These are phyloP conservation scores for Chaetomium globosum DNA, from an alignment of 2,329 filamentous ascomycete species.

Conservation along the genomic window DNA sequence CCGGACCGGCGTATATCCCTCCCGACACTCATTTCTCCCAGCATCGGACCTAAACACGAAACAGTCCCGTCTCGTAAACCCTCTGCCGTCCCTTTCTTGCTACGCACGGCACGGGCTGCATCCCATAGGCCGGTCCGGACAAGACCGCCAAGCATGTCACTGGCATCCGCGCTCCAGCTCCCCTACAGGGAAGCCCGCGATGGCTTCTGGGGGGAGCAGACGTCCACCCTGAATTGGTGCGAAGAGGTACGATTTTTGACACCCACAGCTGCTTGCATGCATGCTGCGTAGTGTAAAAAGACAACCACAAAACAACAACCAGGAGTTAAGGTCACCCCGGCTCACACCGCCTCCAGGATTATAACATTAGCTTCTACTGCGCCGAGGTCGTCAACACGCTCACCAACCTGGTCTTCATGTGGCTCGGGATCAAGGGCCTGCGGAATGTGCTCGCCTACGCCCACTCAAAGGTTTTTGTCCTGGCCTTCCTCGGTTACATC, in stretches of 20 bases:
- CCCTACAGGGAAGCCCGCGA: slow-evolving; percentile 44
- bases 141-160: slow-evolving; percentile 21
- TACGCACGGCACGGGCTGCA: slow-evolving; percentile 7
- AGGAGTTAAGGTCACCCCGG: too few species aligned
- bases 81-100: slow-evolving; percentile 6
- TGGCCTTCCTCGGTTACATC: slow-evolving; percentile 60
- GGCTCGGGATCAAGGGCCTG: slow-evolving; percentile 74
- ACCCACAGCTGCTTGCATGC: not conserved
- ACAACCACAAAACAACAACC: not conserved
- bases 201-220: slow-evolving; percentile 45
- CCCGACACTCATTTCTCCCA: not conserved
- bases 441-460: slow-evolving; percentile 69
- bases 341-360: slow-evolving; percentile 37
- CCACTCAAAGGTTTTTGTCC: slow-evolving; percentile 74
- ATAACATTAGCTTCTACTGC: slow-evolving; percentile 45
- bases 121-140: slow-evolving; percentile 11
- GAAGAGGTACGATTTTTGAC: slow-evolving; percentile 41
- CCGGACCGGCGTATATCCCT: not conserved
- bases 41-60: not conserved
- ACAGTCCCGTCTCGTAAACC: not conserved
- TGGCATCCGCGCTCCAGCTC: slow-evolving; percentile 35
- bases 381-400: slow-evolving; percentile 59
- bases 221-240: slow-evolving; percentile 47
- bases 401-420: slow-evolving; percentile 82
- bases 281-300: not conserved